phyloP scores from a whole-genome alignment of 2,329 filamentous ascomycete genomes.

The Neoscytalidium dimidiatum region DNA sequence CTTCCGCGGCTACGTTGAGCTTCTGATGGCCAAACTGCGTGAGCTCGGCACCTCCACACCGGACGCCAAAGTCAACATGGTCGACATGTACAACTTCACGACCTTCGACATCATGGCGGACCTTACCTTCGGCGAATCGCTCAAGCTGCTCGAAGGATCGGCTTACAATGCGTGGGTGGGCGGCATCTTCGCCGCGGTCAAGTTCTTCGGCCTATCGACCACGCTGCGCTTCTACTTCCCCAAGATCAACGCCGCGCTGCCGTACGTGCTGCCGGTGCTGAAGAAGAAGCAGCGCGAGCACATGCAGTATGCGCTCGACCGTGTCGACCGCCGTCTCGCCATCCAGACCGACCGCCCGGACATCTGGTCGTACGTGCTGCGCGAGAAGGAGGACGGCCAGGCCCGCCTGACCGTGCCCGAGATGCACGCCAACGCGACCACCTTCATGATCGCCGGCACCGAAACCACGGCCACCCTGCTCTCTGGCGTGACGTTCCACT shows the following conservation, averaged over 20 bases:
- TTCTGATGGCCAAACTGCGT: slow-evolving; percentile 36
- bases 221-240: slow-evolving; percentile 19
- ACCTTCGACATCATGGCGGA: slow-evolving; percentile 39
- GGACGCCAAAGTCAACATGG: slow-evolving; percentile 20
- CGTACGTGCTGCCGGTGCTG: background rate
- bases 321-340: slow-evolving; percentile 1
- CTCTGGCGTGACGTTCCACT: slow-evolving; percentile 33
- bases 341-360: background rate
- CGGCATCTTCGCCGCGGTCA: slow-evolving; percentile 31
- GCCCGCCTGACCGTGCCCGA: background rate
- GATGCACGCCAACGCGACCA: slow-evolving; percentile 24
- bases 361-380: slow-evolving; percentile 16
- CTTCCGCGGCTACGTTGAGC: slow-evolving; percentile 39
- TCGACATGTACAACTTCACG: slow-evolving; percentile 33
- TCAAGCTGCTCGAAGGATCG: slow-evolving; percentile 31
- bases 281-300: slow-evolving; percentile 9
- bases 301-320: slow-evolving; percentile 8
- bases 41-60: slow-evolving; percentile 30
- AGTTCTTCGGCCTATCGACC: slow-evolving; percentile 9
- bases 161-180: slow-evolving; percentile 36
- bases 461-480: slow-evolving; percentile 46
- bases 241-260: background rate
- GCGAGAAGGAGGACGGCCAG: background rate
- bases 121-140: slow-evolving; percentile 33
- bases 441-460: slow-evolving; percentile 38